phyloP scores from a whole-genome alignment of 1,139 yeast species.

The Diutina ranongensis region DNA sequence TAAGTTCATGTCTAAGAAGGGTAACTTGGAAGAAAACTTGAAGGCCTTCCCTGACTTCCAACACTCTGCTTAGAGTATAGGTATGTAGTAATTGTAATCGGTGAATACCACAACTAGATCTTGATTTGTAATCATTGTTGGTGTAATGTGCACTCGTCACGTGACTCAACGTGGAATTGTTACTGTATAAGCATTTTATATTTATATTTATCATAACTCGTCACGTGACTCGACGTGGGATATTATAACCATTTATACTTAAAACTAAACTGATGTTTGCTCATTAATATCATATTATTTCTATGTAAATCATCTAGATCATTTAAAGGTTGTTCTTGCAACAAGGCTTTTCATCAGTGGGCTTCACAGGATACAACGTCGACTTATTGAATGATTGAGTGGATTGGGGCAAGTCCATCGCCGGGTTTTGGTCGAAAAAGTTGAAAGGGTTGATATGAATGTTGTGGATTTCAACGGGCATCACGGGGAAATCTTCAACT shows the following conservation, averaged over 20 bases:
- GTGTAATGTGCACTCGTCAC: too few species aligned
- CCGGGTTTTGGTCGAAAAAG: constrained; percentile 76
- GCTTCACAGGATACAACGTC: constrained; percentile 8
- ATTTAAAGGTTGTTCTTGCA: constrained; percentile 28
- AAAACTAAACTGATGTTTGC: neutral
- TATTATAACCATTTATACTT: too few species aligned
- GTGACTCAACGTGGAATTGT: too few species aligned
- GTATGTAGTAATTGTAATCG: too few species aligned
- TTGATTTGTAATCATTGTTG: neutral
- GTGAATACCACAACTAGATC: too few species aligned
- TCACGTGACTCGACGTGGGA: too few species aligned
- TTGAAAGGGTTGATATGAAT: constrained; percentile 64
- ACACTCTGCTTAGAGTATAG: constrained; percentile 32
- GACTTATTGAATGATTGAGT: constrained; percentile 56
- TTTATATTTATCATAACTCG: too few species aligned
- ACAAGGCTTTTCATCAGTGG: constrained; percentile 18
- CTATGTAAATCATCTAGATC: neutral
- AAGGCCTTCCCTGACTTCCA: constrained; percentile 91
- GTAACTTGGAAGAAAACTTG: constrained; percentile 88
- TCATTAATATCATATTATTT: too few species aligned
- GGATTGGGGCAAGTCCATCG: constrained; percentile 71
- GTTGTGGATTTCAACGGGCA: constrained; percentile 74
- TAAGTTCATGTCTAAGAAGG: constrained; percentile 95
- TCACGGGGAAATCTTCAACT: constrained; percentile 87
- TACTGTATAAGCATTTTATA: too few species aligned